Conservation (phyloP, 148 eudicot genomes). For the Chenopodium formosanum region DNA sequence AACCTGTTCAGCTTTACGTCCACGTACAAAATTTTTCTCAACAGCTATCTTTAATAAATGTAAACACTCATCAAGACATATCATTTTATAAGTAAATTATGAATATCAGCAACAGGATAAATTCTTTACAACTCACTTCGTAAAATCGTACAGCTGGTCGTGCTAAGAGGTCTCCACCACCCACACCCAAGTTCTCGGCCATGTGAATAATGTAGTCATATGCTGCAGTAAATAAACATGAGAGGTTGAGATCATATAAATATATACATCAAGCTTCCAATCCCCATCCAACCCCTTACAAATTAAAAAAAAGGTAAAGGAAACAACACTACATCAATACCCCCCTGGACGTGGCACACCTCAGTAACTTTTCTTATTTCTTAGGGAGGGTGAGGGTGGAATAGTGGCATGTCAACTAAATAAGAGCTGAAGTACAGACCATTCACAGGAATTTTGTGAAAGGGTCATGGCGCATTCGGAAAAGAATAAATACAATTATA, state of each 20-base stretch:
- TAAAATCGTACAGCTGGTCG: constrained; percentile 57
- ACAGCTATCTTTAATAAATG: constrained; percentile 57
- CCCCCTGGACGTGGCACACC: not conserved
- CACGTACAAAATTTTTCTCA: constrained; percentile 63
- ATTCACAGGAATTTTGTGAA: no score
- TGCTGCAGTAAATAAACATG: constrained; percentile 38
- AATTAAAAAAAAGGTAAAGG: not conserved
- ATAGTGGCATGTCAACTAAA: not conserved
- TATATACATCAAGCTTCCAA: not conserved
- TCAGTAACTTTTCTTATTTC: not conserved
- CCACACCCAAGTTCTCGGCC: constrained; percentile 48
- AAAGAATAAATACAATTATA: not conserved
- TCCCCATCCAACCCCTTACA: not conserved
- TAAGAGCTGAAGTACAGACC: no score
- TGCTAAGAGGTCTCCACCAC: constrained; percentile 54
- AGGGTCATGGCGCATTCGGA: not conserved
- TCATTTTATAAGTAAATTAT: constrained; percentile 4
- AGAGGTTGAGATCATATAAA: constrained; percentile 10
- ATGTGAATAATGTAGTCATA: constrained; percentile 33
- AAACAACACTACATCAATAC: no score
- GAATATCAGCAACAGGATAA: not conserved
- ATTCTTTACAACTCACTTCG: constrained; percentile 36
- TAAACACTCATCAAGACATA: constrained; percentile 16
- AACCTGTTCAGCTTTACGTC: constrained; percentile 73
- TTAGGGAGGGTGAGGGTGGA: not conserved